Conservation (phyloP, 495 filamentous ascomycete genomes). For the Penicillium pancosmium region DNA sequence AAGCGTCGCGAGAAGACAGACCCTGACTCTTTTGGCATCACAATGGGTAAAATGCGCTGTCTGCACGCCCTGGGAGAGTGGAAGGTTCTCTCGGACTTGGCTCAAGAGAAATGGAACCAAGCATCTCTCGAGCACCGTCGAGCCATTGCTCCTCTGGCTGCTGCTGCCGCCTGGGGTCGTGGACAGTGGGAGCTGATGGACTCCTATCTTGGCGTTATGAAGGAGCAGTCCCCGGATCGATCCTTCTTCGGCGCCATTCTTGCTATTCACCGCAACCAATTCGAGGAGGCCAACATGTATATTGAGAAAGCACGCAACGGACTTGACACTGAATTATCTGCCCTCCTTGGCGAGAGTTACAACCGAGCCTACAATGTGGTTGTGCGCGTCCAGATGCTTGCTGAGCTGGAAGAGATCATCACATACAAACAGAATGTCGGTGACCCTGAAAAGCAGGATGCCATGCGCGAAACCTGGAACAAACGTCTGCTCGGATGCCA, state of each 20-base stretch:
- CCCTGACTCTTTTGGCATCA: slow-evolving; percentile 79
- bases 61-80: slow-evolving; percentile 96
- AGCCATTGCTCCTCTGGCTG: slow-evolving; percentile 87
- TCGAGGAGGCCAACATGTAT: slow-evolving; percentile 79
- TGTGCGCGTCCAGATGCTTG: slow-evolving; percentile 97
- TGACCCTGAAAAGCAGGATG: slow-evolving; percentile 80
- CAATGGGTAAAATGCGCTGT: slow-evolving; percentile 99
- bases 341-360: slow-evolving; percentile 93
- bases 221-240: slow-evolving; percentile 84
- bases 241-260: slow-evolving; percentile 98
- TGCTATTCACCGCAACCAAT: slow-evolving; percentile 90
- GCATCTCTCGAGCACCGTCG: slow-evolving; percentile 82
- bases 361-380: slow-evolving; percentile 95
- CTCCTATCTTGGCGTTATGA: slow-evolving; percentile 92
- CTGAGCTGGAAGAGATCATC: slow-evolving; percentile 97
- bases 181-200: slow-evolving; percentile 98
- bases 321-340: slow-evolving; percentile 91
- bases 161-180: slow-evolving; percentile 96
- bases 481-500: slow-evolving; percentile 92
- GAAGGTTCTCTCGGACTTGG: slow-evolving; percentile 85
- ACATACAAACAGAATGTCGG: slow-evolving; percentile 87
- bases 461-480: slow-evolving; percentile 93
- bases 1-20: slow-evolving; percentile 75
- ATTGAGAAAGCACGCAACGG: slow-evolving; percentile 92
- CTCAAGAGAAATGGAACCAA: slow-evolving; percentile 90